These are phyloP conservation scores for Russula griseocarnosa DNA, from an alignment of 768 basidiomycete species.

Conservation along the genomic window DNA sequence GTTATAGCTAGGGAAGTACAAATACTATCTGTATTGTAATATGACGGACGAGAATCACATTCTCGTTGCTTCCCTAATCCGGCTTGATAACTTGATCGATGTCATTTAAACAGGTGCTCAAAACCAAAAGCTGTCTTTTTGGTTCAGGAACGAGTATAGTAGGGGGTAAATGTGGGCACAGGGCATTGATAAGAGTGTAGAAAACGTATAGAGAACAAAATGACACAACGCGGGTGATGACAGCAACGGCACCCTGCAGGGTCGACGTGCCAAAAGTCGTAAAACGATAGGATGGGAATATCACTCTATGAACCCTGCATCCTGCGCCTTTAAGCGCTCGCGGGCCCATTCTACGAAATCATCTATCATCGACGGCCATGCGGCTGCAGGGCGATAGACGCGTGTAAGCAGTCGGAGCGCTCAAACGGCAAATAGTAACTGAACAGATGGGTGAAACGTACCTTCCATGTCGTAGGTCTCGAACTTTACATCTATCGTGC, in stretches of 20 bases:
- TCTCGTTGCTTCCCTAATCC: not conserved
- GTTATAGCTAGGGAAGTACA: too few relatives aligned
- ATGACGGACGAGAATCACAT: too few relatives aligned
- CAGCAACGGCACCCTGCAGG: not conserved
- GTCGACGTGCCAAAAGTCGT: not conserved
- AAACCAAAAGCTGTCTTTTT: not conserved
- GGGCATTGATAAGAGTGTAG: slow-evolving; percentile 1
- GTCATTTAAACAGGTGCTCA: not conserved
- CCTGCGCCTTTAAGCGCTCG: slow-evolving; percentile 34
- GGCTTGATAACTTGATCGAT: not conserved
- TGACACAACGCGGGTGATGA: slow-evolving; percentile 3
- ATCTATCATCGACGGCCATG: slow-evolving; percentile 86
- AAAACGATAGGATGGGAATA: slow-evolving; percentile 1
- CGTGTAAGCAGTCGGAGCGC: slow-evolving; percentile 19
- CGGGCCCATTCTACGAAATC: slow-evolving; percentile 73
- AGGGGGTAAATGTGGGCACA: not conserved
- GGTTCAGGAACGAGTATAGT: not conserved
- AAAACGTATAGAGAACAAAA: slow-evolving; percentile 2
- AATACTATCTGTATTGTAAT: too few relatives aligned
- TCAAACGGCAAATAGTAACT: not conserved
- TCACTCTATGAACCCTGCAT: slow-evolving; percentile 12
- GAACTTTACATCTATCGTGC: slow-evolving; percentile 69
- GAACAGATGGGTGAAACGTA: slow-evolving; percentile 30
- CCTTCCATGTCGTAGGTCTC: slow-evolving; percentile 73
- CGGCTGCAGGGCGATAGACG: slow-evolving; percentile 43